A percentile compares a stretch with the other conserved stretches of the same genome.
phyloP scores from a whole-genome alignment of 1,284 basidiomycete genomes.

The Anthracocystis panici-leucophaei region DNA sequence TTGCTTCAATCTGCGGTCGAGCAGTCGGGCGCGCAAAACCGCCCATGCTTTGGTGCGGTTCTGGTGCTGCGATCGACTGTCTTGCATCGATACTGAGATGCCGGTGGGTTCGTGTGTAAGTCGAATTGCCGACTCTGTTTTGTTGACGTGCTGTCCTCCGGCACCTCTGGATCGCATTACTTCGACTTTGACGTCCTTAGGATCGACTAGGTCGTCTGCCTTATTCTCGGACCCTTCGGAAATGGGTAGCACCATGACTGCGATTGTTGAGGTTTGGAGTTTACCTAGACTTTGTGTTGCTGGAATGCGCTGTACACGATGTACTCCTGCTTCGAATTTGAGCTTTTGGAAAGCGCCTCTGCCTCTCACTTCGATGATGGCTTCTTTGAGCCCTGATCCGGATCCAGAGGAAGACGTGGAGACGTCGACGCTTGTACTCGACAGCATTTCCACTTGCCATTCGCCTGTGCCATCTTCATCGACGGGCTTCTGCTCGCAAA shows the following conservation, averaged over 20 bases:
- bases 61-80: conserved; percentile 94
- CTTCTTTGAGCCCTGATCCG: conserved; percentile 81
- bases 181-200: conserved; percentile 88
- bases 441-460: conserved; percentile 60
- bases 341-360: conserved; percentile 82
- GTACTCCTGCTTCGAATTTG: conserved; percentile 92
- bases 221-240: conserved; percentile 69
- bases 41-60: conserved; percentile 68
- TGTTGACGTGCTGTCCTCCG: conserved; percentile 99
- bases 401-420: conserved; percentile 44
- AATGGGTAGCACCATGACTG: conserved; percentile 72
- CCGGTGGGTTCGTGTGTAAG: conserved; percentile 93
- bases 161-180: conserved; percentile 96
- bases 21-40: conserved; percentile 61
- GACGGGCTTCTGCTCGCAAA: conserved; percentile 64
- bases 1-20: conserved; percentile 59
- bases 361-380: conserved; percentile 84
- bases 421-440: conserved; percentile 59
- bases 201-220: conserved; percentile 75
- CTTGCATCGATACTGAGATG: conserved; percentile 97
- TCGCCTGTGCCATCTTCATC: conserved; percentile 43
- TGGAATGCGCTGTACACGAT: conserved; percentile 93
- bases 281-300: conserved; percentile 87
- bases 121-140: conserved; percentile 97
- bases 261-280: conserved; percentile 92